Base-by-base conservation (phyloP, 2,329 filamentous ascomycete genomes). In the Monilinia polystroma region DNA sequence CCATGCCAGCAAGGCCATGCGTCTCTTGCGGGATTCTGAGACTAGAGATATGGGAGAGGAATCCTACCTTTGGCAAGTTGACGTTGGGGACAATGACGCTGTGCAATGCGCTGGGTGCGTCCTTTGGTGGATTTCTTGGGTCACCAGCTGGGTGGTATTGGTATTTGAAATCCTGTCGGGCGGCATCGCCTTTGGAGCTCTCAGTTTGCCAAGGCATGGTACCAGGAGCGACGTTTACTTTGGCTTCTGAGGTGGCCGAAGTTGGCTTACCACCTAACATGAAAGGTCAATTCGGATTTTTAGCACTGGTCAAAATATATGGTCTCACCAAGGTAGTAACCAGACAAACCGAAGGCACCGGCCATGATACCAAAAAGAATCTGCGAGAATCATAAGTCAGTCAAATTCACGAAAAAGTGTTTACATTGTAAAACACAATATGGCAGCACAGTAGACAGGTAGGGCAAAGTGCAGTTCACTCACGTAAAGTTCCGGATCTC, bases 51-150 rank as follows among this genome's bases (percentile, higher is more conserved):
- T 45, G 18, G 38, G 32, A 20, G n/a, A 41, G 16, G 56, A 14
- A 20, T n/a, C 84, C 71, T 83, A 93, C 91, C 89, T 90, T 93
- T 77, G 95, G 93, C 74, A 98, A 84, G 77, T 90, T 95, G 77
- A 99, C 93, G 77, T 96, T 90, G 76, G 95, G 95, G 66, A 99
- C 85, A 78, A 99, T 89, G 74, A 97, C 93, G 72, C 90, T 91
- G 85, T 99, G 97, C 81, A 99, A 82, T 71, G 95, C 95, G 80
- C 92, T 96, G 72, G 95, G 95, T 69, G 95, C 95, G 76, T 97
- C 92, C 83, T 90, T 92, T 78, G 91, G 90, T 70, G 86, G 81
- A 77, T 88, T 84, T 80, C 77, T 88, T 77, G 84, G 81, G 81
- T 98, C 92, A 75, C 93, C 95, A 75, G 92, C 91, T 54, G 85